Percentiles rank a stretch among this genome's conserved stretches.
Conservation (phyloP, 2,329 filamentous ascomycete species). For the Pseudogymnoascus sp. region DNA sequence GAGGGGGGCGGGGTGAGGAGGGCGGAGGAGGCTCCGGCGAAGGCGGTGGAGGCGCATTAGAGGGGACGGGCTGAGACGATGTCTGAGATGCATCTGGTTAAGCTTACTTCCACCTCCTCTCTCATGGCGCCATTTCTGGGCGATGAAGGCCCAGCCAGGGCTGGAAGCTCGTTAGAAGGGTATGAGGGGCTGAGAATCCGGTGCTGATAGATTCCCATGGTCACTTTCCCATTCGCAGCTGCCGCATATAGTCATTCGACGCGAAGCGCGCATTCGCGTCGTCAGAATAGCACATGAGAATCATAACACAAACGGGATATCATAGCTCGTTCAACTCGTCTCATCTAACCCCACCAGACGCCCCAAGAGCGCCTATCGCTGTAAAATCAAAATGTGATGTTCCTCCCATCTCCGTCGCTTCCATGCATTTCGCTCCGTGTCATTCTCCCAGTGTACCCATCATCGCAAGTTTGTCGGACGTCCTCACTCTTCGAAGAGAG, state of each 20-base stretch:
- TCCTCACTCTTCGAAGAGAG: too few relatives aligned
- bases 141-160: too few relatives aligned
- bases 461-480: neutral
- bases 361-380: conserved; percentile 9
- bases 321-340: neutral
- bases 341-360: conserved; percentile 3
- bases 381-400: neutral
- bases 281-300: neutral
- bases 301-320: neutral
- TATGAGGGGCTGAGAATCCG: too few relatives aligned
- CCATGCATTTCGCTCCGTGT: neutral
- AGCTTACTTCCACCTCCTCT: too few relatives aligned
- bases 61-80: neutral
- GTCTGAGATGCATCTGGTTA: too few relatives aligned
- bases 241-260: neutral
- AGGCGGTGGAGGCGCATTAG: conserved; percentile 35
- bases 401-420: neutral
- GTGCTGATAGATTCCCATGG: neutral
- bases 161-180: too few relatives aligned
- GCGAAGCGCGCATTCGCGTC: neutral
- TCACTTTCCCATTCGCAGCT: neutral
- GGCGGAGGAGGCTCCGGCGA: conserved; percentile 15
- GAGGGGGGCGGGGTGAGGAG: too few relatives aligned
- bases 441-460: neutral
- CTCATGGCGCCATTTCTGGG: too few relatives aligned